Percentiles rank a stretch among this genome's conserved stretches.
Evolutionary conservation across 345 rosid species (phyloP).

Genomic region (Bruguiera sexangula): DNA sequence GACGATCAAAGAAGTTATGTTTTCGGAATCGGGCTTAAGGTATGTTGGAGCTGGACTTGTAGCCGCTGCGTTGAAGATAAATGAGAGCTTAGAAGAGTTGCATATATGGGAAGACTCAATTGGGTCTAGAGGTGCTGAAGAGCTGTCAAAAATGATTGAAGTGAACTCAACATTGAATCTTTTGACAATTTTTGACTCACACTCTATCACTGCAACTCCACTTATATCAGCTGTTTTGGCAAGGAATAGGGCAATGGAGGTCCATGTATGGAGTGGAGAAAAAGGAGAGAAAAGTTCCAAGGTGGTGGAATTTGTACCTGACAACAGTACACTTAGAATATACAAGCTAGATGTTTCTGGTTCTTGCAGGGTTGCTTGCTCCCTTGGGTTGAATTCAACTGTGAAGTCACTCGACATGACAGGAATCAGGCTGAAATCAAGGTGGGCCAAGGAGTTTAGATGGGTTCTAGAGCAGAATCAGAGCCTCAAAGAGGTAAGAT

Average conservation of each 20-base stretch:
- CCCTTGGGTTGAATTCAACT: conserved; percentile 74
- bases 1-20: conserved; percentile 56
- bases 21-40: conserved; percentile 55
- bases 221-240: conserved; percentile 83
- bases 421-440: conserved; percentile 63
- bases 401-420: conserved; percentile 80
- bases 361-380: conserved; percentile 74
- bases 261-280: conserved; percentile 77
- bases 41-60: conserved; percentile 54
- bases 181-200: conserved; percentile 73
- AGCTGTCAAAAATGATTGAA: conserved; percentile 92
- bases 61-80: conserved; percentile 64
- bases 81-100: conserved; percentile 74
- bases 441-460: conserved; percentile 82
- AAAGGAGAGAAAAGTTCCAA: conserved; percentile 59
- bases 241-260: conserved; percentile 75
- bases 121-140: conserved; percentile 89
- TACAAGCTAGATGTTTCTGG: conserved; percentile 64
- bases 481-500: conserved; percentile 60
- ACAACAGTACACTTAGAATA: conserved; percentile 55
- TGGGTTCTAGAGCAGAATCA: conserved; percentile 85
- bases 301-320: conserved; percentile 78
- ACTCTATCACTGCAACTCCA: conserved; percentile 64
- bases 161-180: conserved; percentile 67
- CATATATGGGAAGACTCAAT: conserved; percentile 97